Base-by-base conservation (phyloP, 176 grass and related monocot genomes). In the Puya raimondii region DNA sequence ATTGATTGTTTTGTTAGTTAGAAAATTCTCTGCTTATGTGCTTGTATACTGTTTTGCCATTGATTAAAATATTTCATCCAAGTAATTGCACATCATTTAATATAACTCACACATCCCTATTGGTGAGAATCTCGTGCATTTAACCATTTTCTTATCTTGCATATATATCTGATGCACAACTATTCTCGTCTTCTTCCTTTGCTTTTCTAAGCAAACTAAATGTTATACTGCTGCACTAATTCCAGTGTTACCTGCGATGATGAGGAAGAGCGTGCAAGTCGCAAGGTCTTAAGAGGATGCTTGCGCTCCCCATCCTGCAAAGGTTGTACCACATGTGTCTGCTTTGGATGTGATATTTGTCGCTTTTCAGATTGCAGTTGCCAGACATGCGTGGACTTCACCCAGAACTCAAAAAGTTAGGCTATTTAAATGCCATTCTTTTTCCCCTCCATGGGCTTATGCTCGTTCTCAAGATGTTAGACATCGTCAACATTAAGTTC, bases 341-440 rank as follows among this genome's bases (percentile, higher is more conserved):
- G 93, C 76, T 97, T 97, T 17, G 93, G 93, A 20, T 97, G 93
- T 68, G 71, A 75, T 65, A 90, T 82, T 68, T 97, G 93, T 50
- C 93, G 93, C 72, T 97, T 97, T 76, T 78, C 87, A 51, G 93
- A 88, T 79, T 97, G 93, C 72, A 71, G 47, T 64, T 97, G 93
- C 77, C 93, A 97, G 80, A 92, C 89, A 77, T 97, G 93, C 65
- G 48, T 87, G 22, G 89, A 97, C 66, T 97, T 97, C 79, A 92
- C 91, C 23, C 64, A 79, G 74, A 97, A 97, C 66, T 53, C 17
- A 1, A 61, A 61, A 61, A 20, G 56, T 20, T 61, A 61, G 16
- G 16, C 56, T 22, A 21, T 61, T 61, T 21, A 15, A 22, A 61
- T 21, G 56, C 9, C 33, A 42, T 42, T 42, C 33, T 42, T 42